Conservation (phyloP, 345 rosid genomes). For the Bruguiera sexangula region DNA sequence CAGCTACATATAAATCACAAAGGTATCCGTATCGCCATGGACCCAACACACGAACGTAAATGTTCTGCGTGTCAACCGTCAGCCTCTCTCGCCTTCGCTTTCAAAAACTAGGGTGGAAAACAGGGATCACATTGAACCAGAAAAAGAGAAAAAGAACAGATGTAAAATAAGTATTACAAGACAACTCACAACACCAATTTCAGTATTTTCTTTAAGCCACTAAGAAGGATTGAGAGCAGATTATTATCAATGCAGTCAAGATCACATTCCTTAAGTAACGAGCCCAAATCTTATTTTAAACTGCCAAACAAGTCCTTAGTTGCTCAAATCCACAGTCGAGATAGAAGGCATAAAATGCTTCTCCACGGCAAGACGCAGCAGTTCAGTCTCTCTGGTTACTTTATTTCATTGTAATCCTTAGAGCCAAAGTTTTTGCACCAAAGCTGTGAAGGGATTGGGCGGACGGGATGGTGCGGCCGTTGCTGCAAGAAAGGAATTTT, state of each 20-base stretch:
- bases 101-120: too few species aligned
- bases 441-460: constrained; percentile 94
- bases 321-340: constrained; percentile 3
- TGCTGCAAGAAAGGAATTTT: constrained; percentile 51
- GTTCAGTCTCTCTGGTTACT: constrained; percentile 7
- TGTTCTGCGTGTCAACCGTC: too few species aligned
- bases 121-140: too few species aligned
- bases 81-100: too few species aligned
- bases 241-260: constrained; percentile 4
- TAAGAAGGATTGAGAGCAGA: background rate
- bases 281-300: constrained; percentile 10
- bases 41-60: too few species aligned
- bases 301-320: background rate
- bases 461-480: constrained; percentile 92
- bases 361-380: constrained; percentile 7
- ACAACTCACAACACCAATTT: background rate
- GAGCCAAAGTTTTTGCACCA: constrained; percentile 99
- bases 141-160: background rate
- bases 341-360: constrained; percentile 1
- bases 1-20: too few species aligned
- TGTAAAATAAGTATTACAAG: background rate
- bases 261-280: background rate
- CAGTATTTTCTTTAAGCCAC: background rate
- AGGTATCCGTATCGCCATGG: too few species aligned
- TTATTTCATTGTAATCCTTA: constrained; percentile 53